Conservation (phyloP, 2,329 filamentous ascomycete species). For the Tolypocladium amazonense region DNA sequence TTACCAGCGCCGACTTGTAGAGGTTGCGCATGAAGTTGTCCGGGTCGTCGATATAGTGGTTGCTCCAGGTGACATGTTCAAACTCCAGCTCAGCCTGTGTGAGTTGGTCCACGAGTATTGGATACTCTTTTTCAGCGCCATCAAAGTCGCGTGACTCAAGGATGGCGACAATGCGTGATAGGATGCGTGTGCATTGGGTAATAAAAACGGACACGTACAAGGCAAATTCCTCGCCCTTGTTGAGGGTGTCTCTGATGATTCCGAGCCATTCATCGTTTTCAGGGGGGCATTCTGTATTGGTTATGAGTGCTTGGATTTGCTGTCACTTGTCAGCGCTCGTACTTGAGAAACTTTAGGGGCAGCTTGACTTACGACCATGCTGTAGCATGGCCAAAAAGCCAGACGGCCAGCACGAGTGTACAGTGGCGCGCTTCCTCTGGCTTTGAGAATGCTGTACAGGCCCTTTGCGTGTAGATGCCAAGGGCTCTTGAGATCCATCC, state of each 20-base stretch:
- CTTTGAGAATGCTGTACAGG: constrained; percentile 24
- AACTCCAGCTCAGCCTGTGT: constrained; percentile 14
- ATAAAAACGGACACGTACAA: constrained; percentile 18
- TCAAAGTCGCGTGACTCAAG: constrained; percentile 15
- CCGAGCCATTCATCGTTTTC: constrained; percentile 25
- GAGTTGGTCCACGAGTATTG: constrained; percentile 13
- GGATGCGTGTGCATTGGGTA: constrained; percentile 14
- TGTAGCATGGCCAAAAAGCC: constrained; percentile 27
- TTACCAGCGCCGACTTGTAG: constrained; percentile 21
- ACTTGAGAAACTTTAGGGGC: not conserved
- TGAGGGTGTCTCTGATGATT: constrained; percentile 14
- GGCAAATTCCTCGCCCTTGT: constrained; percentile 14
- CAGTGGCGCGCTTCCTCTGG: constrained; percentile 18
- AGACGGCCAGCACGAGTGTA: constrained; percentile 13
- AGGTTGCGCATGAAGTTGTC: constrained; percentile 22
- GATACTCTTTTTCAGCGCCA: constrained; percentile 16
- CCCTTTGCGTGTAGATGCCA: constrained; percentile 27
- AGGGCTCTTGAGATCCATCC: constrained; percentile 14
- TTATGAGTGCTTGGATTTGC: constrained; percentile 26
- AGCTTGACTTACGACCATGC: constrained; percentile 22
- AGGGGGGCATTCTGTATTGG: constrained; percentile 20
- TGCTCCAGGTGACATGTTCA: constrained; percentile 4
- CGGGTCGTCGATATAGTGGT: constrained; percentile 4
- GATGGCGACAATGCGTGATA: constrained; percentile 15
- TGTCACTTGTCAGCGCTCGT: constrained; percentile 9